phyloP scores from a whole-genome alignment of 257 asterid genomes.

The Fraxinus americana region DNA sequence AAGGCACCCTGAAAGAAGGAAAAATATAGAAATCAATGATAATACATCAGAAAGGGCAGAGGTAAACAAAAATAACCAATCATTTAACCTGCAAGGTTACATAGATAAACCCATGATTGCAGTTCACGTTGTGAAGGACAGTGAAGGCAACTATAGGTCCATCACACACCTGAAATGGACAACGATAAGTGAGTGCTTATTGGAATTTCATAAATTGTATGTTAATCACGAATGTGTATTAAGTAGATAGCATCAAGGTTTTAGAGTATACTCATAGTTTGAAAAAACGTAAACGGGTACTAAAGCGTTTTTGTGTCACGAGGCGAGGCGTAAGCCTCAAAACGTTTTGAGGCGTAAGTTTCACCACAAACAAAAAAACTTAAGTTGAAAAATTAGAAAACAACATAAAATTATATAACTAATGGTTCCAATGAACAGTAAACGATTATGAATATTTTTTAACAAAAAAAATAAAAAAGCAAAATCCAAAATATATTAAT shows the following conservation, averaged over 20 bases:
- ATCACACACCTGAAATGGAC: slow-evolving; percentile 77
- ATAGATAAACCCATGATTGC: slow-evolving; percentile 92
- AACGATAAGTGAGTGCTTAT: slow-evolving; percentile 23
- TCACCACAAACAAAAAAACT: too few species aligned
- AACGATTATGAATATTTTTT: too few species aligned
- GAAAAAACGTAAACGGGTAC: too few species aligned
- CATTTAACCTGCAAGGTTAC: slow-evolving; percentile 77
- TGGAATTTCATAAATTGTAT: neutral
- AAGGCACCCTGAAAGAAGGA: slow-evolving; percentile 67
- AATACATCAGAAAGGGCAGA: slow-evolving; percentile 1
- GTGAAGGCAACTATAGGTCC: slow-evolving; percentile 94
- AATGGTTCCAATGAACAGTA: too few species aligned
- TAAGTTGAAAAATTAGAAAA: too few species aligned
- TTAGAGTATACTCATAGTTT: neutral
- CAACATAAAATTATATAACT: too few species aligned
- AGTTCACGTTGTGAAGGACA: slow-evolving; percentile 94
- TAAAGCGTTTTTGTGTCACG: too few species aligned
- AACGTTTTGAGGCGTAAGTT: too few species aligned
- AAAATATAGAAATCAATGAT: slow-evolving; percentile 9
- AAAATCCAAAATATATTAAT: too few species aligned
- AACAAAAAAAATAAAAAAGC: too few species aligned
- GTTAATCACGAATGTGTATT: neutral
- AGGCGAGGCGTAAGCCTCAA: too few species aligned
- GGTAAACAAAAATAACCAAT: slow-evolving; percentile 12
- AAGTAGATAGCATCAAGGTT: neutral